A percentile compares a stretch with the other conserved stretches of the same genome.
phyloP scores from a whole-genome alignment of 139 green algal genomes.

The Haematococcus sp. region DNA sequence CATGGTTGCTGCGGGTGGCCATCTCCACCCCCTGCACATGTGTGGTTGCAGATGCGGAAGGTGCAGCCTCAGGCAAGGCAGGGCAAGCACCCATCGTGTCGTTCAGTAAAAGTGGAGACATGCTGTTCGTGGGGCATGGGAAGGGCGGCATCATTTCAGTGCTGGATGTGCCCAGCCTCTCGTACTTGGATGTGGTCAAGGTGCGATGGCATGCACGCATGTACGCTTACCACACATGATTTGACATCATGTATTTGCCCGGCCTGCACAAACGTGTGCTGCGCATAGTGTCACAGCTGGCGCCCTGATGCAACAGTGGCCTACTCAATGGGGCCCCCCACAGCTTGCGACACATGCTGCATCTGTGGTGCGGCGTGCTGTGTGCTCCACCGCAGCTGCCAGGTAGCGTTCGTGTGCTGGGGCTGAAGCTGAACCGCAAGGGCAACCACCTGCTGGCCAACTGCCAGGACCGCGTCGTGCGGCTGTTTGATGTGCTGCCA shows the following conservation, averaged over 20 bases:
- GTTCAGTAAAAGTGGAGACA: constrained; percentile 44
- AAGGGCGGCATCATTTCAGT: constrained; percentile 44
- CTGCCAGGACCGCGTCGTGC: constrained; percentile 67
- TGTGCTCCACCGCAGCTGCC: constrained; percentile 31
- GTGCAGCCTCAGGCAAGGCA: not conserved
- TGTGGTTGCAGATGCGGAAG: constrained; percentile 5
- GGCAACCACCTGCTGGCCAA: constrained; percentile 68
- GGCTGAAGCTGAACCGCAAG: constrained; percentile 60
- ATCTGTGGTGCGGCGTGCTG: no score
- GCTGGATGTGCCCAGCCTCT: constrained; percentile 47
- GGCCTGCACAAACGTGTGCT: not conserved
- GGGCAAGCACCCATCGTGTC: constrained; percentile 14
- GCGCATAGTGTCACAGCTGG: no score
- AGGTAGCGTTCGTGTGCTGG: constrained; percentile 42
- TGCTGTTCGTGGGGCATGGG: constrained; percentile 51
- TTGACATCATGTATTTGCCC: no score
- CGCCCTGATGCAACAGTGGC: no score
- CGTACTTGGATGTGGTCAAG: constrained; percentile 65
- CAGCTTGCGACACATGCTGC: not conserved
- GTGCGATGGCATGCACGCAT: constrained; percentile 18
- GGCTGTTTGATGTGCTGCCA: constrained; percentile 48
- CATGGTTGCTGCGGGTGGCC: no score
- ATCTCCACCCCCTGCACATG: no score
- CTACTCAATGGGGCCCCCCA: no score
- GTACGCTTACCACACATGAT: no score